Evolutionary conservation across 306 rosid species (phyloP), one percentile per base, ranked within the genome.

Genomic region (Phaseolus lunatus): DNA sequence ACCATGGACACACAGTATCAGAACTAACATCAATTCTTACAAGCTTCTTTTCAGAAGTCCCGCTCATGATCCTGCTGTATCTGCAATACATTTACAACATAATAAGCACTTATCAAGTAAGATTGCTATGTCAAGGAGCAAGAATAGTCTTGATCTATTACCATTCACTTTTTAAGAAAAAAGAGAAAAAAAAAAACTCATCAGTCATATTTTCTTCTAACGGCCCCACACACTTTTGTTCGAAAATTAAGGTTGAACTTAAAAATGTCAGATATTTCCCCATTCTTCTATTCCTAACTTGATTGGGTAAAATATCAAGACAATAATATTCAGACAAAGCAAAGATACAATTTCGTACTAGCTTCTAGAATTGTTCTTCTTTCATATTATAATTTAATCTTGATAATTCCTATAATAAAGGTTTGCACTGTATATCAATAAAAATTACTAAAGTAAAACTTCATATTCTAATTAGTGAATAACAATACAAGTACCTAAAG

Each of bases 1-100:
- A 94, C 96, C 96, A 94, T 10, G 97, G 98, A 78, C 98, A 94
- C 5, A 92, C 92, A 9, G 96, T 90, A 58, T 94, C 97, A 18
- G 97, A 88, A 77, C 87, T 80, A 59, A 90, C 29, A 81, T 94
- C 97, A 18, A 95, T 84, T 78, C 76, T 72, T n/a, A 95, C 82
- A 12, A 85, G 86, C 86, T 87, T 92, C 85, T 85, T 92, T 56
- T 49, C 89, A n/a, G 86, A 78, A 23, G 83, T 56, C 16, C 66
- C 87, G 22, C 96, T 70, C 97, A 94, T 92, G 80, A 72, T 84
- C 54, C 85, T 82, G 52, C 27, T 61, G 76, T 78, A 74, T 61
- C 84, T 81, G 81, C 67, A 81, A 54, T 77, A 48, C 72, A 67
- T 72, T 86, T 85, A 58, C 76, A 77, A 54, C 70, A 76, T 20